Evolutionary conservation across 73 alveolate species (phyloP).

Genomic region (Effrenium voratum): DNA sequence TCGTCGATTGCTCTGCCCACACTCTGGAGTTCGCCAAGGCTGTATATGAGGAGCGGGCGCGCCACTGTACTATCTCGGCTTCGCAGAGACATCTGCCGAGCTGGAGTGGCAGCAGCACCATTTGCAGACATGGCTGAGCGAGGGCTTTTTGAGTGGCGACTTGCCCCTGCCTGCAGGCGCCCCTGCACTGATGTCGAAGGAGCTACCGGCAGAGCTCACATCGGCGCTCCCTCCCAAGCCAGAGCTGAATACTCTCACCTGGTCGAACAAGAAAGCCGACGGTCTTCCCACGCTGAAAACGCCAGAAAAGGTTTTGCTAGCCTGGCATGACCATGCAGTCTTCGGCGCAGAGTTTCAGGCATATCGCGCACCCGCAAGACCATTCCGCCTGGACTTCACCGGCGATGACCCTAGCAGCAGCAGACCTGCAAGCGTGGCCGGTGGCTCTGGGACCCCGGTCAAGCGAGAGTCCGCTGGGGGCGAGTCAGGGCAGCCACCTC

Average conservation of each 20-base stretch:
- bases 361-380: background rate
- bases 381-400: background rate
- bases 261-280: background rate
- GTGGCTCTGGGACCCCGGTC: background rate
- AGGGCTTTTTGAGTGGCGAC: background rate
- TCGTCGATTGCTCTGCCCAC: background rate
- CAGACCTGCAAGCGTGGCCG: background rate
- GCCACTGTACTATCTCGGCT: background rate
- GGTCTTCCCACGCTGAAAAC: background rate
- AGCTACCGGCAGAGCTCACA: background rate
- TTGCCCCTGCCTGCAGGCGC: background rate
- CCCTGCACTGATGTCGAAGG: background rate
- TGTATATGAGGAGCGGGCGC: background rate
- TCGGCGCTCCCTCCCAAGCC: background rate
- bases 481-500: background rate
- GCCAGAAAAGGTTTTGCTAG: background rate
- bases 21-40: constrained; percentile 13
- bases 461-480: too few relatives aligned
- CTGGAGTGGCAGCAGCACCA: background rate
- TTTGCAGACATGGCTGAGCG: background rate
- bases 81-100: background rate
- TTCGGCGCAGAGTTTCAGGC: background rate
- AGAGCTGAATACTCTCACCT: background rate
- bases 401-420: background rate
- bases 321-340: constrained; percentile 12